These are phyloP conservation scores for Exophiala sp. DNA, from an alignment of 2,329 filamentous ascomycete species.

Conservation along the genomic window DNA sequence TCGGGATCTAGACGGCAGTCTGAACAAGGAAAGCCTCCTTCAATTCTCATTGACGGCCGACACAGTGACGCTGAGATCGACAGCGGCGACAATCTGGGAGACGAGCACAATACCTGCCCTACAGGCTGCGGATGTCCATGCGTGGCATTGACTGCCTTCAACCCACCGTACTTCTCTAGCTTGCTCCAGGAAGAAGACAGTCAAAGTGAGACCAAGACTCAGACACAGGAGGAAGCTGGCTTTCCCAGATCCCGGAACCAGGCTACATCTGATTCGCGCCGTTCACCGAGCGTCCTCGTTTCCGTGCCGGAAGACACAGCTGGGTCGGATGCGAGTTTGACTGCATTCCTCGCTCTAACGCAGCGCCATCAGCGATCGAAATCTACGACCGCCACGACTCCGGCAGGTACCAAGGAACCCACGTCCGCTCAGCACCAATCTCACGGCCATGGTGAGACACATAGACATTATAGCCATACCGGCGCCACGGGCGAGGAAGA, in stretches of 20 bases:
- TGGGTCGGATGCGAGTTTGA: constrained; percentile 15
- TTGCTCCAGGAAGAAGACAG: background rate
- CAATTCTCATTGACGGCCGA: background rate
- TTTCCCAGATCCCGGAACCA: constrained; percentile 7
- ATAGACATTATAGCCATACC: background rate
- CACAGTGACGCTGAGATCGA: constrained; percentile 23
- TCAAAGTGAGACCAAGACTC: background rate
- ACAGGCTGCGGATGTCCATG: constrained; percentile 46
- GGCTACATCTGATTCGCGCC: constrained; percentile 3
- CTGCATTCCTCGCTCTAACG: constrained; percentile 24
- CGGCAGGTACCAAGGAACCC: background rate
- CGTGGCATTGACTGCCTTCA: constrained; percentile 34
- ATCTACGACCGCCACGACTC: constrained; percentile 8
- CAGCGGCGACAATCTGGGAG: background rate
- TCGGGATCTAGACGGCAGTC: constrained; percentile 10
- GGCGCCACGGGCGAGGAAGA: background rate
- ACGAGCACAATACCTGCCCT: constrained; percentile 34
- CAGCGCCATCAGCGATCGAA: constrained; percentile 20
- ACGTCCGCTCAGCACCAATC: too few species aligned
- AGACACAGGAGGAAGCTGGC: constrained; percentile 2
- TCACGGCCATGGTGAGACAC: background rate
- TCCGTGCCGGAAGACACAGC: constrained; percentile 1
- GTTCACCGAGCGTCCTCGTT: constrained; percentile 13
- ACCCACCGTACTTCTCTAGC: constrained; percentile 32
- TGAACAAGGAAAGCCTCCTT: constrained; percentile 18